Conservation (phyloP, 2,329 filamentous ascomycete genomes). For the Sclerotinia borealis region DNA sequence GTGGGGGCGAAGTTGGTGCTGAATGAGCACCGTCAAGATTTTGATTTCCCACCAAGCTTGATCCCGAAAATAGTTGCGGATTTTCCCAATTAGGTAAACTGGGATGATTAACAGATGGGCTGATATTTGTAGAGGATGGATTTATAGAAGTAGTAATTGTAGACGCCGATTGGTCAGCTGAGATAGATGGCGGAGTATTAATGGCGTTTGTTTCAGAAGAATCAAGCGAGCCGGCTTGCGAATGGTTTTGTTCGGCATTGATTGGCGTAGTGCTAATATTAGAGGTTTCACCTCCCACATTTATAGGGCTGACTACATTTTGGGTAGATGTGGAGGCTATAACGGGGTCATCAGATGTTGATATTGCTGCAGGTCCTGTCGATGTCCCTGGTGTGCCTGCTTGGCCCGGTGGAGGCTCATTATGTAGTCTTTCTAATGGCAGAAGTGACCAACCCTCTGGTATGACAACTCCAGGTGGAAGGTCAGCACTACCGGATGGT, state of each 20-base stretch:
- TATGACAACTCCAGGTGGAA: conserved; percentile 58
- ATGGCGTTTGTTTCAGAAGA: conserved; percentile 26
- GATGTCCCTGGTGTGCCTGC: conserved; percentile 10
- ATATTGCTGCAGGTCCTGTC: conserved; percentile 19
- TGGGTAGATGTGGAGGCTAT: conserved; percentile 25
- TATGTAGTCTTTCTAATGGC: conserved; percentile 47
- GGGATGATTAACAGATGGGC: conserved; percentile 11
- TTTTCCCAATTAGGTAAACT: conserved; percentile 5
- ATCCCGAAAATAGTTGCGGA: conserved; percentile 25
- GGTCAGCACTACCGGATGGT: conserved; percentile 52
- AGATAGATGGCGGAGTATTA: conserved; percentile 22
- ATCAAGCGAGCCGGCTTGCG: conserved; percentile 24
- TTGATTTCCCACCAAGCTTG: conserved; percentile 8
- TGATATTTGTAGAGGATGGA: conserved; percentile 15
- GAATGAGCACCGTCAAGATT: conserved; percentile 5
- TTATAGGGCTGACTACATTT: conserved; percentile 23
- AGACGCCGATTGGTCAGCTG: conserved; percentile 23
- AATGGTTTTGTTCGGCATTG: conserved; percentile 19
- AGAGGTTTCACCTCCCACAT: neutral
- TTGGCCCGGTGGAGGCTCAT: conserved; percentile 5
- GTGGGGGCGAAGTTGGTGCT: neutral
- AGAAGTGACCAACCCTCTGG: conserved; percentile 60
- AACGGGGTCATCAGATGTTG: conserved; percentile 20
- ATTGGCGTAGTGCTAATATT: conserved; percentile 18
- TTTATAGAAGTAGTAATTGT: conserved; percentile 16